Percentiles rank a stretch among this genome's conserved stretches.
Conservation (phyloP, 2,329 filamentous ascomycete species). For the Seiridium cupressi region DNA sequence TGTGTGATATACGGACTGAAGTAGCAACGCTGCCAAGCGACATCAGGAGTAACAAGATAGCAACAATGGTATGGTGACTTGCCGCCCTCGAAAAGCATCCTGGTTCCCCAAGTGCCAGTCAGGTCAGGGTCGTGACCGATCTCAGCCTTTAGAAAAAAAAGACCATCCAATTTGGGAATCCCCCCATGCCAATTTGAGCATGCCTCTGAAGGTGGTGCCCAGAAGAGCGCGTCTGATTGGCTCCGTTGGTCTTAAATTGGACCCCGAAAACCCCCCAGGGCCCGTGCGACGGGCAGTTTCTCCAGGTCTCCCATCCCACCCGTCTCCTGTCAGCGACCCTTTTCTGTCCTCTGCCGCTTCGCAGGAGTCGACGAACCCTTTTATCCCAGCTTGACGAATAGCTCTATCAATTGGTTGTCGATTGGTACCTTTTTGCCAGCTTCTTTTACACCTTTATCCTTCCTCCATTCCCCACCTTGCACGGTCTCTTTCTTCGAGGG, state of each 20-base stretch:
- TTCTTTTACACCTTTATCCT: neutral
- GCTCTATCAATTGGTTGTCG: neutral
- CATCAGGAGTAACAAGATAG: too few species aligned
- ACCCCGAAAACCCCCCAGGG: neutral
- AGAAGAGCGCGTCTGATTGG: neutral
- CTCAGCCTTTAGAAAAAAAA: neutral
- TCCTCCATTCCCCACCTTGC: neutral
- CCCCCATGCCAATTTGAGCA: neutral
- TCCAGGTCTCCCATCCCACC: neutral
- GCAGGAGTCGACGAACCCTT: neutral
- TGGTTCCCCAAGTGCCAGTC: neutral
- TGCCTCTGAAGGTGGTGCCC: neutral
- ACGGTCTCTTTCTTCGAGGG: neutral
- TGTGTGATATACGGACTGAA: too few species aligned
- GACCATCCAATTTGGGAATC: constrained; percentile 3
- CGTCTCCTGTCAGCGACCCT: neutral
- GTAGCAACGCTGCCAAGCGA: too few species aligned
- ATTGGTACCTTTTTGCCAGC: neutral
- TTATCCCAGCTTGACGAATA: neutral
- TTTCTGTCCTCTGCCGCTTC: neutral
- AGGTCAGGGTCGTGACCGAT: neutral
- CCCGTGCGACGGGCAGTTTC: neutral
- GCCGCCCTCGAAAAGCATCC: too few species aligned
- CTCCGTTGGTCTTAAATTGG: neutral
- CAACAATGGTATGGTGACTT: too few species aligned